A percentile compares a stretch with the other conserved stretches of the same genome.
These are phyloP conservation scores for Fusarium anthophilum DNA, from an alignment of 2,329 filamentous ascomycete genomes.

Conservation along the genomic window DNA sequence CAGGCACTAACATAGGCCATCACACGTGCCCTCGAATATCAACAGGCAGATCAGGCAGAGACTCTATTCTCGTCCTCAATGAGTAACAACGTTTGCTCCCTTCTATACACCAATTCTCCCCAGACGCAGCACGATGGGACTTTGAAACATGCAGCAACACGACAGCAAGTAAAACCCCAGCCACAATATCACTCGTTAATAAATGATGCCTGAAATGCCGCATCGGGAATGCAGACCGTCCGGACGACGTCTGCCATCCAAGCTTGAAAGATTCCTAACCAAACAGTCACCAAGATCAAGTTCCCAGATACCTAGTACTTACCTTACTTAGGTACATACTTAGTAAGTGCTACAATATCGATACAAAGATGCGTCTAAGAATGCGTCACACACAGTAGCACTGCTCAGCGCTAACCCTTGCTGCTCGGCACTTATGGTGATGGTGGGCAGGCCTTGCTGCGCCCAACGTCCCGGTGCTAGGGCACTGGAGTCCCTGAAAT, in stretches of 20 bases:
- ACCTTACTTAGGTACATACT: too few relatives aligned
- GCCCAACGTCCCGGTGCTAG: conserved; percentile 33
- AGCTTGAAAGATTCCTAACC: background rate
- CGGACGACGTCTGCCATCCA: background rate
- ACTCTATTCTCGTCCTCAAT: conserved; percentile 18
- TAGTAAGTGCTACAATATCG: background rate
- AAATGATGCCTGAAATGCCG: conserved; percentile 20
- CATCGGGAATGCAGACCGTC: background rate
- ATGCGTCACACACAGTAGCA: conserved; percentile 24
- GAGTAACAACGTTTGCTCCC: conserved; percentile 7
- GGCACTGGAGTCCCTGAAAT: conserved; percentile 20
- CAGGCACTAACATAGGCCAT: conserved; percentile 17
- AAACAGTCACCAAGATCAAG: background rate
- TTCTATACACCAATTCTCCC: background rate
- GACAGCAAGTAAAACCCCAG: background rate
- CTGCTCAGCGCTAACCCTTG: conserved; percentile 32
- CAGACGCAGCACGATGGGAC: conserved; percentile 4
- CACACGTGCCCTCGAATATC: conserved; percentile 20
- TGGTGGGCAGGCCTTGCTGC: conserved; percentile 35
- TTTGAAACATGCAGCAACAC: conserved; percentile 11
- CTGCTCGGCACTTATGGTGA: conserved; percentile 35
- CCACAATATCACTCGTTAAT: background rate
- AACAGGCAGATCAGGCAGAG: conserved; percentile 40
- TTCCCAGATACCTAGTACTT: background rate
- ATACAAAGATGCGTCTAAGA: background rate